Evolutionary conservation across 148 eudicot species (phyloP), one percentile per base, ranked within the genome.

Genomic region (Gaultheria prostrata): DNA sequence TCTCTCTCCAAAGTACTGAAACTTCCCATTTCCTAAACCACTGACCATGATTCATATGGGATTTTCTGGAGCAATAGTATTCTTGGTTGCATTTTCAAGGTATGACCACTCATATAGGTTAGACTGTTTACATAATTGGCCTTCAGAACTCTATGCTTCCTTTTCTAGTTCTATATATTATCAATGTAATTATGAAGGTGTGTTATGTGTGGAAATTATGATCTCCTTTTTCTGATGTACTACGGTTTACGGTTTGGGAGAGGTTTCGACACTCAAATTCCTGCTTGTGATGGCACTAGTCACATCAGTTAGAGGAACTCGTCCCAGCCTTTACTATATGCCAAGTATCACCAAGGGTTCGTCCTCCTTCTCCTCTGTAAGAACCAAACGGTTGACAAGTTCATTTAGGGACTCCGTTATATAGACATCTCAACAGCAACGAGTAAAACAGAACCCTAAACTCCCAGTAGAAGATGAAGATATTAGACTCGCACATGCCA

Each of bases 41-140:
- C 95, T 96, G 43, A 96, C 98, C 49, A 94, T 96, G 98, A 92
- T 96, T 83, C 99, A 96, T 85, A 96, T 96, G 99, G 99, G 98
- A 45, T 94, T 96, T 85, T 96, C 99, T 54, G 98, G 98, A 85
- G n/a, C 89, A 33, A 95, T 96, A 74, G 94, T 97, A 17, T 96
- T 96, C 89, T 79, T 74, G 88, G 94, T 78, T 97, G 98, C 76
- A 94, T 96, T 85, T 89, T 96, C 82, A 96, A 96, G 99, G 99
- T 96, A 91, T 48, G 74, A 15, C 5, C 82, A 48, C 77, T 39
- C 72, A 10, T 33, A 24, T 26, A 3, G 5, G 74, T 24, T 30
- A 80, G 74, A 59, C 59, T 61, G 63, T 4, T 15, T 35, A 8
- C 80, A 8, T 46, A 45, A 56, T 57, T 39, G 82, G 35, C 2